Conservation (phyloP, 805 yeast genomes). For the Metschnikowia noctiluminum region DNA sequence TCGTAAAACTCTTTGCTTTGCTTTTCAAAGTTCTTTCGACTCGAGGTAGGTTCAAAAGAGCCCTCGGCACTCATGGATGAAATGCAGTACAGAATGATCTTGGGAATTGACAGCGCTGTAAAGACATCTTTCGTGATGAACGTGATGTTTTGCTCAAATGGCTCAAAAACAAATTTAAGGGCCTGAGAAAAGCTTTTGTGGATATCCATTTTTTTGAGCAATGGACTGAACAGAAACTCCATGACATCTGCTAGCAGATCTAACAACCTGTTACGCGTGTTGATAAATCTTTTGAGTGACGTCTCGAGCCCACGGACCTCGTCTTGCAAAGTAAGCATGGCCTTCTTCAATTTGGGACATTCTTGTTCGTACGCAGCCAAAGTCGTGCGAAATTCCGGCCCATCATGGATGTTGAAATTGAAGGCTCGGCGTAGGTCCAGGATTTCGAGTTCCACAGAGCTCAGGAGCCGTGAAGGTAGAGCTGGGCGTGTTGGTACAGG, state of each 20-base stretch:
- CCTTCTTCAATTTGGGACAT: constrained; percentile 27
- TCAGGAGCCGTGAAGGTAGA: not conserved
- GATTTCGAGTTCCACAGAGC: constrained; percentile 7
- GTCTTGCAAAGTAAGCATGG: constrained; percentile 25
- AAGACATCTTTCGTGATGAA: constrained; percentile 30
- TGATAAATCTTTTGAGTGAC: constrained; percentile 20
- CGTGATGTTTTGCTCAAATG: constrained; percentile 30
- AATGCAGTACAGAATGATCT: constrained; percentile 21
- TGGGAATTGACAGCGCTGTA: constrained; percentile 25
- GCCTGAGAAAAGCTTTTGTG: constrained; percentile 23
- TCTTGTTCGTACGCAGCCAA: constrained; percentile 30
- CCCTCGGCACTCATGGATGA: constrained; percentile 10
- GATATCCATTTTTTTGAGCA: constrained; percentile 23
- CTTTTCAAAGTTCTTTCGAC: constrained; percentile 35
- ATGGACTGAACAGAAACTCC: constrained; percentile 25
- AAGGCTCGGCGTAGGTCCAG: constrained; percentile 25
- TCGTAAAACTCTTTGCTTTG: constrained; percentile 41
- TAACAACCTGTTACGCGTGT: constrained; percentile 20
- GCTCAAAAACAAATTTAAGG: constrained; percentile 27
- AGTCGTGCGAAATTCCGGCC: constrained; percentile 39
- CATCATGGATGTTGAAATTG: constrained; percentile 38
- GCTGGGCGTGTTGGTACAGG: not conserved
- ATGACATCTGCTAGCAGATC: constrained; percentile 23
- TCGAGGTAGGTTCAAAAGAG: constrained; percentile 21
- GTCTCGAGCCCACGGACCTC: constrained; percentile 31